Base-by-base conservation (phyloP, 2,329 filamentous ascomycete genomes). In the Lasiodiplodia sp. region DNA sequence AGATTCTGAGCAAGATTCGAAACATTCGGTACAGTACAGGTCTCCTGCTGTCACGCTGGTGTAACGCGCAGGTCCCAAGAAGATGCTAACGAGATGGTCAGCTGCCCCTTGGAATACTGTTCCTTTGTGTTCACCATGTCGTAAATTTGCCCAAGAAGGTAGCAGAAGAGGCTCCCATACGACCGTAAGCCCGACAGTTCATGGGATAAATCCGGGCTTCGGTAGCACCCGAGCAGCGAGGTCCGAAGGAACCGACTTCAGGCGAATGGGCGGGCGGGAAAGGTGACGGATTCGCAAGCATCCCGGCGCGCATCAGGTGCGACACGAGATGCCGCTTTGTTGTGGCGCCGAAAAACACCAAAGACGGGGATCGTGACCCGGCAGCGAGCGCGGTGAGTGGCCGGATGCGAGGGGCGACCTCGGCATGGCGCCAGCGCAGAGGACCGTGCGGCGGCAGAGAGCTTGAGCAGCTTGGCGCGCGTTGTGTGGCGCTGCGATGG, bases 341-440 rank as follows among this genome's bases (percentile, higher is more conserved):
- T 34, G 60, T 52, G 60, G 60, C 60, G 60, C 60, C 25, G 18
- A 7, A 38, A 64, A 64, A 64, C 60, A 64, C 60, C 60, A 64
- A 25, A 28, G 44, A 47, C n/a, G n/a, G 44, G 60, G 28, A 64
- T 64, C 60, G 60, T 64, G 60, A 64, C 60, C 60, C 25, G 60
- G 44, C 60, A 25, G n/a, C 5, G 60, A 28, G 60, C 25, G 57
- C 57, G 57, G 38, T 62, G 57, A 62, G 49, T 49, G 57, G 57
- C 57, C 57, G 11, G 28, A 7, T 18, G 8, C 16, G 60, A 44
- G 44, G 60, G 51, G 44, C 44, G 51, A 64, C 60, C 60, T 38
- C 60, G 60, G 60, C 58, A 64, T 23, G 10, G 44, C 60, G 23
- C 28, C 31, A 40, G 4, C 12, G 12, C 11, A 12, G 7, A 25